These are phyloP conservation scores for Aspergillus diversus DNA, from an alignment of 495 filamentous ascomycete genomes.

Conservation along the genomic window DNA sequence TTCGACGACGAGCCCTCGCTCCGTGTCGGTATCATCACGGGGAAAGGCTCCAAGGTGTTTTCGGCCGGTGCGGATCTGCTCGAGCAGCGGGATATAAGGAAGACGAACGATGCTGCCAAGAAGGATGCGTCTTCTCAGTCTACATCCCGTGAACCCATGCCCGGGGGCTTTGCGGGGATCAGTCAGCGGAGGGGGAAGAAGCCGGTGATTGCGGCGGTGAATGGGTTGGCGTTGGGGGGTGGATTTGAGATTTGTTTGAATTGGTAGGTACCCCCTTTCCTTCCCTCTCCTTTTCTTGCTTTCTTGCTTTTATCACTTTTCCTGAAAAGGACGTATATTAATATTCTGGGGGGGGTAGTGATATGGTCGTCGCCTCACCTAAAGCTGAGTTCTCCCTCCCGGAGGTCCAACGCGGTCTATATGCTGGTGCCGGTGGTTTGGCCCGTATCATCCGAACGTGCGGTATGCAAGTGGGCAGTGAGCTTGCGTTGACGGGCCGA, in stretches of 20 bases:
- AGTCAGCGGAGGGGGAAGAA: conserved; percentile 38
- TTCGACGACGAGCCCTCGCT: conserved; percentile 52
- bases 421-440: conserved; percentile 67
- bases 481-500: conserved; percentile 67
- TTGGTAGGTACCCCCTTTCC: conserved; percentile 28
- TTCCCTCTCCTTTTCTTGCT: not conserved
- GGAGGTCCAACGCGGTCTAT: conserved; percentile 67
- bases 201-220: conserved; percentile 71
- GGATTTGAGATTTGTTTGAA: conserved; percentile 75
- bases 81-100: conserved; percentile 14
- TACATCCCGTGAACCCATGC: not conserved
- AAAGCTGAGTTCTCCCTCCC: conserved; percentile 62
- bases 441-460: conserved; percentile 64
- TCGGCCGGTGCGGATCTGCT: conserved; percentile 45
- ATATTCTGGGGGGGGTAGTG: conserved; percentile 32
- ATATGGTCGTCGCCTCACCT: conserved; percentile 63
- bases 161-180: conserved; percentile 33
- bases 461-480: conserved; percentile 65
- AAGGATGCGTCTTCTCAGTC: too few relatives aligned
- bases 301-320: not conserved
- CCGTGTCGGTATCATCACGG: conserved; percentile 54
- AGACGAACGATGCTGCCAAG: not conserved
- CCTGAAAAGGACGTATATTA: not conserved
- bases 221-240: conserved; percentile 70
- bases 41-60: conserved; percentile 52